A percentile compares a stretch with the other conserved stretches of the same genome.
Conservation (phyloP, 2,329 filamentous ascomycete genomes). For the Colletotrichum gigasporum region DNA sequence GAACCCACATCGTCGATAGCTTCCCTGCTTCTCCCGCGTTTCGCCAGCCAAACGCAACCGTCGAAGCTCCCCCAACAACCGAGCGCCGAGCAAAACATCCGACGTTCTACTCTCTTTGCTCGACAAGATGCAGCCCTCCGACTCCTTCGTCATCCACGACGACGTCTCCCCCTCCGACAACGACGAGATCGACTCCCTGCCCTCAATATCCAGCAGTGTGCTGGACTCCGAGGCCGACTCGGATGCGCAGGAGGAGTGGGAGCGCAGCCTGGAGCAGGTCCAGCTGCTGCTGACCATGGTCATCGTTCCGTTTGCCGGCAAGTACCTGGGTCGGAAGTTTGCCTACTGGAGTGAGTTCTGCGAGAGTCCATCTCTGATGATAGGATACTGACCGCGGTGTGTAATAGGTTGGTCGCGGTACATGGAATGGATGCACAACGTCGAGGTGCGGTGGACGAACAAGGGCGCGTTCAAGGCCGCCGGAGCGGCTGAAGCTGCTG, state of each 20-base stretch:
- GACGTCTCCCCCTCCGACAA: slow-evolving; percentile 54
- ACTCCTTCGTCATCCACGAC: slow-evolving; percentile 63
- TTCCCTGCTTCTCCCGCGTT: neutral
- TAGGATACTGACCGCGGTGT: neutral
- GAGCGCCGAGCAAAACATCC: slow-evolving; percentile 11
- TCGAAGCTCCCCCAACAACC: slow-evolving; percentile 14
- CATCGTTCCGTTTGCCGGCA: slow-evolving; percentile 90
- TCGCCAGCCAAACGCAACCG: neutral
- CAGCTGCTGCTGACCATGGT: slow-evolving; percentile 95
- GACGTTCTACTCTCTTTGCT: slow-evolving; percentile 32
- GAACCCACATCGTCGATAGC: neutral
- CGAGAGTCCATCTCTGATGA: neutral
- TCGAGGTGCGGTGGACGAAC: slow-evolving; percentile 75
- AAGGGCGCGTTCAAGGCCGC: slow-evolving; percentile 70
- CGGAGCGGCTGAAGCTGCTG: slow-evolving; percentile 70
- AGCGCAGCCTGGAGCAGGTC: slow-evolving; percentile 90
- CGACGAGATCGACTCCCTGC: slow-evolving; percentile 71
- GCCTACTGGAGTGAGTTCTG: slow-evolving; percentile 87
- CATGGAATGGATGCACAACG: slow-evolving; percentile 91
- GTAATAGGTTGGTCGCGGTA: slow-evolving; percentile 84
- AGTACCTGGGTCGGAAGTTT: slow-evolving; percentile 93
- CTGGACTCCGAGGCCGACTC: slow-evolving; percentile 68
- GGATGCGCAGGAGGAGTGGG: slow-evolving; percentile 95
- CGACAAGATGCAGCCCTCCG: slow-evolving; percentile 46
- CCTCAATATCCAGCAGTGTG: slow-evolving; percentile 63